These are phyloP conservation scores for Phlegmacium glaucopus DNA, from an alignment of 768 basidiomycete species.

Conservation along the genomic window DNA sequence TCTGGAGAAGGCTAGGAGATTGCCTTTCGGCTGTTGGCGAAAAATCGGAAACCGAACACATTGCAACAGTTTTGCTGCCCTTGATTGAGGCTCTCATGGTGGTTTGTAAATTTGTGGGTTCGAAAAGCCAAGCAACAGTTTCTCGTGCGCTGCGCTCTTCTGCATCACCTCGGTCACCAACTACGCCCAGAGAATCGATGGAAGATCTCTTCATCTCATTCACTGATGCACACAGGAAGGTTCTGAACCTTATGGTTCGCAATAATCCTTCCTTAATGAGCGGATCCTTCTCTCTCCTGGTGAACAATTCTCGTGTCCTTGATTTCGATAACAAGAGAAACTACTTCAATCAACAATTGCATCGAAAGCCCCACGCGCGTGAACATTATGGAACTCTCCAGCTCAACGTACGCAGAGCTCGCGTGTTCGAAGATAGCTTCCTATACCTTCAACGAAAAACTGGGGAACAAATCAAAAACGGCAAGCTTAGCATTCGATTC, in stretches of 20 bases:
- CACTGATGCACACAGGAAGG: constrained; percentile 89
- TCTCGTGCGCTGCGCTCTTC: constrained; percentile 58
- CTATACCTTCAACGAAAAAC: constrained; percentile 84
- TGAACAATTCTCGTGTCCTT: constrained; percentile 93
- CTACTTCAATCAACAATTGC: constrained; percentile 90
- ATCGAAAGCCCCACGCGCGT: constrained; percentile 73
- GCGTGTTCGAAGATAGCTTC: constrained; percentile 98
- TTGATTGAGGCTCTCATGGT: constrained; percentile 98
- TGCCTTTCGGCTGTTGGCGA: constrained; percentile 83
- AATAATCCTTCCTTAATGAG: constrained; percentile 98
- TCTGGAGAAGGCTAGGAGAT: constrained; percentile 90
- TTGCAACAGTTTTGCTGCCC: constrained; percentile 89
- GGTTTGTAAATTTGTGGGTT: constrained; percentile 91
- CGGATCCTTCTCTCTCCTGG: constrained; percentile 94
- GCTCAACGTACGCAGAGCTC: constrained; percentile 83
- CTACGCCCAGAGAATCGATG: constrained; percentile 71
- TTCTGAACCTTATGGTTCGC: constrained; percentile 95
- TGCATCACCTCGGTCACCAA: constrained; percentile 66
- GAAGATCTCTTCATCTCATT: constrained; percentile 91
- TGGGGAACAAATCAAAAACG: constrained; percentile 96
- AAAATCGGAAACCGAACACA: constrained; percentile 76
- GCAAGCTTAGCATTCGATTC: constrained; percentile 95
- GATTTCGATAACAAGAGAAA: constrained; percentile 99
- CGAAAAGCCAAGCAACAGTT: constrained; percentile 48
- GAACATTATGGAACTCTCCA: constrained; percentile 84